Percentiles rank a stretch among this genome's conserved stretches.
Evolutionary conservation across 306 rosid species (phyloP).

Genomic region (Prunus salicina): DNA sequence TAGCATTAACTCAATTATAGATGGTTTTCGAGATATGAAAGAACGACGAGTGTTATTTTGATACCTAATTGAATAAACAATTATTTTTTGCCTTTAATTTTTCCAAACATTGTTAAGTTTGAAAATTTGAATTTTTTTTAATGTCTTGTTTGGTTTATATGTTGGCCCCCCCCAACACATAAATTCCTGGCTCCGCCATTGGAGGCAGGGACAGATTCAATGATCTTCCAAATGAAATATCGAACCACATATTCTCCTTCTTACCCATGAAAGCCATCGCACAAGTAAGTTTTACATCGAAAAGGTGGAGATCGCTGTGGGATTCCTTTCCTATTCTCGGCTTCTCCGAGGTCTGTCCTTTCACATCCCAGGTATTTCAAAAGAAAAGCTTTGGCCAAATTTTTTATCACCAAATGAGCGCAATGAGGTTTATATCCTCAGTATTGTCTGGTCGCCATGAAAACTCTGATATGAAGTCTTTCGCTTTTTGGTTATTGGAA

Average conservation of each 20-base stretch:
- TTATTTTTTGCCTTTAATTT: too few species aligned
- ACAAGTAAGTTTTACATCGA: neutral
- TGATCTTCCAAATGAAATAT: neutral
- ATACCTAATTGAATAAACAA: too few species aligned
- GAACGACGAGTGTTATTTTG: too few species aligned
- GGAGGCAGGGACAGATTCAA: neutral
- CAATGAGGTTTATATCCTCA: neutral
- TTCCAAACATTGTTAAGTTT: too few species aligned
- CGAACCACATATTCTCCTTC: slow-evolving; percentile 4
- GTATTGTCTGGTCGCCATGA: neutral
- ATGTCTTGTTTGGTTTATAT: too few species aligned
- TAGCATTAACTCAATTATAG: too few species aligned
- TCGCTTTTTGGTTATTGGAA: neutral
- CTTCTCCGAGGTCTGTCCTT: neutral
- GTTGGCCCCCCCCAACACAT: too few species aligned
- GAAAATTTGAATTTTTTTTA: too few species aligned
- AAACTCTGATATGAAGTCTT: slow-evolving; percentile 1
- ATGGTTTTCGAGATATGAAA: too few species aligned
- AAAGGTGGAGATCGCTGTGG: neutral
- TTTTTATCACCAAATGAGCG: neutral
- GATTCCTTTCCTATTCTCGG: neutral
- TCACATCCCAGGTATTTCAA: too few species aligned
- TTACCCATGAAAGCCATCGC: slow-evolving; percentile 9
- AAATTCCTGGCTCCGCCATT: too few species aligned
- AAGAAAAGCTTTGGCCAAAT: too few species aligned